Evolutionary conservation across 2,329 filamentous ascomycete species (phyloP).

Genomic region (Lojkania enalia): DNA sequence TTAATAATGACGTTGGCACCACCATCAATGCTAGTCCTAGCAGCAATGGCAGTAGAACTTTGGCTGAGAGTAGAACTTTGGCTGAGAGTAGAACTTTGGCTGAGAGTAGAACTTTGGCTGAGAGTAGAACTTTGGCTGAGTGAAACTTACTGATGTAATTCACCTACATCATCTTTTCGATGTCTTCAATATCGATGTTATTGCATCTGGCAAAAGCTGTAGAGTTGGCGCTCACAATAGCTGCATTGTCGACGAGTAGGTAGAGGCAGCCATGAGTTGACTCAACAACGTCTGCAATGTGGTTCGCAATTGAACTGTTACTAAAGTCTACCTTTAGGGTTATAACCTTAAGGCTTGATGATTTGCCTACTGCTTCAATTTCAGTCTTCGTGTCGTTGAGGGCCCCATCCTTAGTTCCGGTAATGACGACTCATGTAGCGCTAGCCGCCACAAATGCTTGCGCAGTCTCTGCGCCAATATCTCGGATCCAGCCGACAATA

Average conservation of each 20-base stretch:
- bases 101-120: too few relatives aligned
- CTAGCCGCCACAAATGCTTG: not conserved
- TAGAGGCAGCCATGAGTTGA: not conserved
- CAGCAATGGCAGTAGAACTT: constrained; percentile 2
- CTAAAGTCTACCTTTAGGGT: not conserved
- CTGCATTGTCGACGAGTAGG: not conserved
- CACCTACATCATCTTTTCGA: not conserved
- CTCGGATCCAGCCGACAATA: not conserved
- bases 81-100: constrained; percentile 1
- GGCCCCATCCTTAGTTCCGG: not conserved
- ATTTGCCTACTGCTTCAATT: not conserved
- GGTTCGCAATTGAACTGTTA: not conserved
- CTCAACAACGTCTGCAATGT: not conserved
- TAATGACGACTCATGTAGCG: not conserved
- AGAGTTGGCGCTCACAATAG: not conserved
- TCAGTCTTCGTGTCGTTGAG: not conserved
- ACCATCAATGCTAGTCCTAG: constrained; percentile 1
- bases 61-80: too few relatives aligned
- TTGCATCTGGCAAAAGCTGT: not conserved
- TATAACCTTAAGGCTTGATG: not conserved
- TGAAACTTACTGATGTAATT: constrained; percentile 3
- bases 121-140: constrained; percentile 1
- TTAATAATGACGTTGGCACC: constrained; percentile 10
- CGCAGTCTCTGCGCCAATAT: not conserved
- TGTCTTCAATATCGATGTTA: not conserved